These are phyloP conservation scores for Hibiscus syriacus DNA, from an alignment of 345 rosid genomes.

Conservation along the genomic window DNA sequence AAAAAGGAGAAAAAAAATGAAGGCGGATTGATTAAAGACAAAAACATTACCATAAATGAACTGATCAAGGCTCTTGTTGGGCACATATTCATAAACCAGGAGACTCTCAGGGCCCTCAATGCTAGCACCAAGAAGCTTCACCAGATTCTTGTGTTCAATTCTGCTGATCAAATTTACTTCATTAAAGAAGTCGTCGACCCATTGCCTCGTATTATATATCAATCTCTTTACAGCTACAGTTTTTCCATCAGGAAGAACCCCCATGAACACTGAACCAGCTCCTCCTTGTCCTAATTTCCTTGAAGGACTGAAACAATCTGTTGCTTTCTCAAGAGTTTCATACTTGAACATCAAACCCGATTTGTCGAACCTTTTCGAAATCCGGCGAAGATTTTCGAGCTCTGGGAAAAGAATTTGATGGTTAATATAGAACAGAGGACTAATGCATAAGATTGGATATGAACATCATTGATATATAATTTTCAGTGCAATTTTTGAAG, in stretches of 20 bases:
- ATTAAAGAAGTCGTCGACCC: conserved; percentile 56
- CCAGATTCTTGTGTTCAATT: conserved; percentile 52
- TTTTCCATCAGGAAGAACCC: conserved; percentile 37
- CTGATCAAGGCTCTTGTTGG: conserved; percentile 47
- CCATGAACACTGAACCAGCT: conserved; percentile 41
- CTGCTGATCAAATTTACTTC: conserved; percentile 49
- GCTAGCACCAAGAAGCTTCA: conserved; percentile 50
- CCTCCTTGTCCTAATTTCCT: conserved; percentile 54
- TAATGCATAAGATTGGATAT: not conserved
- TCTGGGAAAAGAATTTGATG: conserved; percentile 1
- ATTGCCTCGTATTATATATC: conserved; percentile 48
- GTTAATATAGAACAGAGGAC: not conserved
- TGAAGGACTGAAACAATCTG: conserved; percentile 36
- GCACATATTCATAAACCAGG: conserved; percentile 49
- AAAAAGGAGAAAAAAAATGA: no score
- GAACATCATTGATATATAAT: not conserved
- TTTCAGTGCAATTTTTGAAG: not conserved
- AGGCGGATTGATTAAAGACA: not conserved
- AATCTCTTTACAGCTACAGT: conserved; percentile 47
- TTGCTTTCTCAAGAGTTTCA: conserved; percentile 48
- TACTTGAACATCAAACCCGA: conserved; percentile 34
- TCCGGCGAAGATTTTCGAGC: not conserved
- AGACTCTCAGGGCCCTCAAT: conserved; percentile 64
- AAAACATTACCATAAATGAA: conserved; percentile 42
- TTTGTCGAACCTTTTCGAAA: conserved; percentile 21